Conservation (phyloP, 768 basidiomycete species). For the Tylopilus plumbeoviolaceoides region DNA sequence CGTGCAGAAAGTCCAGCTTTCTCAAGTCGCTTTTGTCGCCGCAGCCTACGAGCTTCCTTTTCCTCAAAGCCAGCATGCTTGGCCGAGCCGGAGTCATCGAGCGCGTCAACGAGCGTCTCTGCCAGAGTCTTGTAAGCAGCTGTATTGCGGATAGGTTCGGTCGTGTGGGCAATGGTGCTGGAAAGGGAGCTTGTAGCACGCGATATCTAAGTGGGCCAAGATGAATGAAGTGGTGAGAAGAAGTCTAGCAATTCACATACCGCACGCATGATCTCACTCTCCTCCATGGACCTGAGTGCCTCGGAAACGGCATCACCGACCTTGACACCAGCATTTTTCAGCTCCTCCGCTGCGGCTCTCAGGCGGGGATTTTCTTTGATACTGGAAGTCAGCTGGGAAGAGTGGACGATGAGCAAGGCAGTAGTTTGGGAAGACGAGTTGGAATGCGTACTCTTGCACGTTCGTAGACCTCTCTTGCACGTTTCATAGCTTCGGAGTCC, state of each 20-base stretch:
- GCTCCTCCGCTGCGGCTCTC: slow-evolving; percentile 88
- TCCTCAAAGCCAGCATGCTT: slow-evolving; percentile 97
- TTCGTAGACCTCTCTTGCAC: slow-evolving; percentile 88
- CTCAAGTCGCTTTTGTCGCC: slow-evolving; percentile 74
- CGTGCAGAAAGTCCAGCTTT: slow-evolving; percentile 70
- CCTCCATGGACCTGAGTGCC: slow-evolving; percentile 90
- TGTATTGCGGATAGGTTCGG: slow-evolving; percentile 96
- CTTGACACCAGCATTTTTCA: slow-evolving; percentile 84
- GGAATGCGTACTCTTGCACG: slow-evolving; percentile 72
- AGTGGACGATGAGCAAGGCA: slow-evolving; percentile 4
- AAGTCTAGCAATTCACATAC: slow-evolving; percentile 42
- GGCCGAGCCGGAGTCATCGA: slow-evolving; percentile 90
- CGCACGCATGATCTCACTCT: slow-evolving; percentile 86
- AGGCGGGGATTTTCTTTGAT: slow-evolving; percentile 95
- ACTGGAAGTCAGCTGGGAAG: slow-evolving; percentile 73
- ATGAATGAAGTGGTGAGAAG: neutral
- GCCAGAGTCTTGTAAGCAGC: slow-evolving; percentile 89
- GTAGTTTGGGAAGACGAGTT: neutral
- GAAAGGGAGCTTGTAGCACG: slow-evolving; percentile 84
- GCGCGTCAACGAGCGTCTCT: slow-evolving; percentile 84
- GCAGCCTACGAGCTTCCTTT: slow-evolving; percentile 79
- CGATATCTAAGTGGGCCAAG: slow-evolving; percentile 54
- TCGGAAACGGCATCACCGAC: slow-evolving; percentile 92
- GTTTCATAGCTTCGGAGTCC: slow-evolving; percentile 95
- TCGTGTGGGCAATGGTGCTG: slow-evolving; percentile 79